A percentile compares a stretch with the other conserved stretches of the same genome.
phyloP scores from a whole-genome alignment of 1,139 yeast species.

The Sporopachydermia cereana region DNA sequence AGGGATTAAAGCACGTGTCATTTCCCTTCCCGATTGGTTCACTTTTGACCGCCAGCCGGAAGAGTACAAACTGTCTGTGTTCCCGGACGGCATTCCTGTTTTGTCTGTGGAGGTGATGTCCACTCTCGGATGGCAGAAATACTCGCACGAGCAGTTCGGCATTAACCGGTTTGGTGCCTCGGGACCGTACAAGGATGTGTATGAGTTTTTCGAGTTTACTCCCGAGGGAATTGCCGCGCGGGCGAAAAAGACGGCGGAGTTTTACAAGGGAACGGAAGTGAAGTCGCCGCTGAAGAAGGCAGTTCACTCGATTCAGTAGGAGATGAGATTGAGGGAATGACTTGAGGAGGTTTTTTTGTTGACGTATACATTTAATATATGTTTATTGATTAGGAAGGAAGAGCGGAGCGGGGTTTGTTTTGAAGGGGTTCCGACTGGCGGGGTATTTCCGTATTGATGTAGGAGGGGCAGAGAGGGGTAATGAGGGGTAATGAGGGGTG shows the following conservation, averaged over 20 bases:
- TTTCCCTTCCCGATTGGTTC: conserved; percentile 86
- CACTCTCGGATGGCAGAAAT: conserved; percentile 88
- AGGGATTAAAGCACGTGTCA: conserved; percentile 71
- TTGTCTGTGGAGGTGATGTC: conserved; percentile 91
- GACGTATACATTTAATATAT: too few relatives aligned
- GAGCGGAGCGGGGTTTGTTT: too few relatives aligned
- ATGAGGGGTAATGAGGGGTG: too few relatives aligned
- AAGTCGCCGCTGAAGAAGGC: conserved; percentile 75
- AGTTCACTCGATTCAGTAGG: conserved; percentile 29
- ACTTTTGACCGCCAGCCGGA: conserved; percentile 77
- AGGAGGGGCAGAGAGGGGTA: too few relatives aligned
- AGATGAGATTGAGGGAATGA: too few relatives aligned
- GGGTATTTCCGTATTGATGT: too few relatives aligned
- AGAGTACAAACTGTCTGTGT: conserved; percentile 72
- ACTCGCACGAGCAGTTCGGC: conserved; percentile 96
- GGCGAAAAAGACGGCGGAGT: conserved; percentile 68
- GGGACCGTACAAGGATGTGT: conserved; percentile 79
- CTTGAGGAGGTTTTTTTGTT: too few relatives aligned
- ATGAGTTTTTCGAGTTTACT: conserved; percentile 81
- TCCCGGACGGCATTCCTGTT: conserved; percentile 93
- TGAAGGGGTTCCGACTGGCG: too few relatives aligned
- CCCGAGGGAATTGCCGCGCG: conserved; percentile 87
- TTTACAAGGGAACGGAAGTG: conserved; percentile 68
- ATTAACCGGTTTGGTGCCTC: conserved; percentile 96
- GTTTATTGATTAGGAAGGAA: background rate